These are phyloP conservation scores for Linaria vulgaris DNA, from an alignment of 257 asterid species.

Conservation along the genomic window DNA sequence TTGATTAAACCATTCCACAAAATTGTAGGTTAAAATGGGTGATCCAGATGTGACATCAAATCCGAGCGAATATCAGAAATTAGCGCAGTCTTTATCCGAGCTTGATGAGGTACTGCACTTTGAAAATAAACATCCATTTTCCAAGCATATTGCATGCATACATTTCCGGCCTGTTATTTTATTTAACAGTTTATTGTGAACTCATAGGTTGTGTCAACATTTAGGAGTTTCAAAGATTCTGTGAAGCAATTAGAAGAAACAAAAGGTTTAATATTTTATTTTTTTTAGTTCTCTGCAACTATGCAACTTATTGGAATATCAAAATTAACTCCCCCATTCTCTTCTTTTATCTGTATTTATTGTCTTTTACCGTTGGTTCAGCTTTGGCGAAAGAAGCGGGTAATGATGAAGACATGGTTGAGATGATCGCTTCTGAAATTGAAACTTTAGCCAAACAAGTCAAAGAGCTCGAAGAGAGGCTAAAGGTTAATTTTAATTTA, in stretches of 20 bases:
- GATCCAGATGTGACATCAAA: slow-evolving; percentile 93
- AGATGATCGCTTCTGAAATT: slow-evolving; percentile 90
- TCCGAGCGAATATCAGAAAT: slow-evolving; percentile 86
- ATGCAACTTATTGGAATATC: slow-evolving; percentile 2
- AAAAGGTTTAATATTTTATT: slow-evolving; percentile 52
- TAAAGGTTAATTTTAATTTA: slow-evolving; percentile 55
- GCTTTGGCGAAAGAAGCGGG: slow-evolving; percentile 83
- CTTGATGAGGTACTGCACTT: slow-evolving; percentile 75
- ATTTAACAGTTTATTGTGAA: slow-evolving; percentile 20
- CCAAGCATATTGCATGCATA: slow-evolving; percentile 9
- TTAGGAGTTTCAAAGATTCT: slow-evolving; percentile 69
- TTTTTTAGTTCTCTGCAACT: slow-evolving; percentile 16
- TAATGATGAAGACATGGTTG: slow-evolving; percentile 79
- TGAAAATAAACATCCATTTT: slow-evolving; percentile 21
- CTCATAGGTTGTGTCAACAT: slow-evolving; percentile 73
- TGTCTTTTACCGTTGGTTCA: slow-evolving; percentile 34
- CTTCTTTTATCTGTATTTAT: slow-evolving; percentile 5
- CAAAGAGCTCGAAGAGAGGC: slow-evolving; percentile 65
- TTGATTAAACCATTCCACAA: slow-evolving; percentile 10
- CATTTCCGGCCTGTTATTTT: slow-evolving; percentile 14
- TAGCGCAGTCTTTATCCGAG: slow-evolving; percentile 92
- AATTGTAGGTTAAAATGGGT: slow-evolving; percentile 71
- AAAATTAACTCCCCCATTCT: neutral
- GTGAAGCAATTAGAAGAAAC: slow-evolving; percentile 88
- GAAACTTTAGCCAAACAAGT: slow-evolving; percentile 56